A percentile compares a stretch with the other conserved stretches of the same genome.
Evolutionary conservation across 2,329 filamentous ascomycete genomes (phyloP).

Genomic region (Ophiocordyceps camponoti-leonardi): DNA sequence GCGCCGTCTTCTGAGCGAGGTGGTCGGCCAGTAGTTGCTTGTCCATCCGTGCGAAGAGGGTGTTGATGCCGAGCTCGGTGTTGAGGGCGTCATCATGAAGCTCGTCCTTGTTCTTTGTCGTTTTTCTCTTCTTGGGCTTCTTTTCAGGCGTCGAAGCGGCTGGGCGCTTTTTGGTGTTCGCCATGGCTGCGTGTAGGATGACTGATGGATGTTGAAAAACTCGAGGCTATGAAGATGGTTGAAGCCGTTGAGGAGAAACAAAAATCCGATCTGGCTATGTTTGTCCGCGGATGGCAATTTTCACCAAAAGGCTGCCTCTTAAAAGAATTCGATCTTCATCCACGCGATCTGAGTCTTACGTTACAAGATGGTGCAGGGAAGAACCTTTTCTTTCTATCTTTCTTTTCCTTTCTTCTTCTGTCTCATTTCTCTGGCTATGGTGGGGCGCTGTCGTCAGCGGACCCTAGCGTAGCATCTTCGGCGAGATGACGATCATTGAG

Average conservation of each 20-base stretch:
- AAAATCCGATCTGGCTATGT: background rate
- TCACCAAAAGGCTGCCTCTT: background rate
- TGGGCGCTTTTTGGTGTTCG: constrained; percentile 36
- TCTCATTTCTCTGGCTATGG: background rate
- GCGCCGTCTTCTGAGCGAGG: constrained; percentile 59
- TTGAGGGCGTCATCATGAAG: constrained; percentile 42
- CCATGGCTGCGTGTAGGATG: constrained; percentile 11
- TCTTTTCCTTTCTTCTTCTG: too few species aligned
- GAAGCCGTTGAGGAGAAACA: background rate
- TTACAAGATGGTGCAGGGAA: too few species aligned
- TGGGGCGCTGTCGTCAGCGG: background rate
- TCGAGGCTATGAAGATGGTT: background rate
- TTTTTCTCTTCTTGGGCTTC: constrained; percentile 27
- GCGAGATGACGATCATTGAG: background rate
- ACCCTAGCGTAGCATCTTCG: too few species aligned
- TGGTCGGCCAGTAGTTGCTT: constrained; percentile 70
- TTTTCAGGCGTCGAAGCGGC: constrained; percentile 26
- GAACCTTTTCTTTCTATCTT: background rate
- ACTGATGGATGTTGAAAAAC: background rate
- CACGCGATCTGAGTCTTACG: too few species aligned
- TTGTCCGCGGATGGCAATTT: background rate
- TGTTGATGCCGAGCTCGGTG: constrained; percentile 60
- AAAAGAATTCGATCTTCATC: too few species aligned
- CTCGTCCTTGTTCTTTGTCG: constrained; percentile 35
- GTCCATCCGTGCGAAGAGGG: constrained; percentile 68